phyloP scores from a whole-genome alignment of 225 moss, liverwort and hornwort genomes.

The Bryum argenteum region DNA sequence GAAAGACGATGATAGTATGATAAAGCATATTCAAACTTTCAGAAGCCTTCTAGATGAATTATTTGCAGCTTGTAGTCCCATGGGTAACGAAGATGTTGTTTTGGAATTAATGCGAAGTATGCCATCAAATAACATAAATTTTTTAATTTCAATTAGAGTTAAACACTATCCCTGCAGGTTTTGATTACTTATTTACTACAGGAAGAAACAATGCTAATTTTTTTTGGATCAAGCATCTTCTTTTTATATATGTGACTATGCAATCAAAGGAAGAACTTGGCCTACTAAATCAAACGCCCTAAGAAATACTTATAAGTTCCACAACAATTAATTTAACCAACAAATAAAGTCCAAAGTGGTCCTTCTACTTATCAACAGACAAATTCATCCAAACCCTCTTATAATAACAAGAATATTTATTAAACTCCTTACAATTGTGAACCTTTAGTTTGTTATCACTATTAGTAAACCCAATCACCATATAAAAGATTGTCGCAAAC shows the following conservation, averaged over 20 bases:
- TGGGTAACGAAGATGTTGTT: constrained; percentile 12
- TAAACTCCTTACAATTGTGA: background rate
- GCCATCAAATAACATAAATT: background rate
- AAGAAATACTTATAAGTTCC: background rate
- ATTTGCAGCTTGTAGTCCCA: background rate
- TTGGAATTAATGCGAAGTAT: constrained; percentile 17
- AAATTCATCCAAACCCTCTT: background rate
- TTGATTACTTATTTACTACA: constrained; percentile 14
- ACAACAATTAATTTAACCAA: background rate
- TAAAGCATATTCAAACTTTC: background rate
- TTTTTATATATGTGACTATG: background rate
- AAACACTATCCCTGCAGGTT: background rate
- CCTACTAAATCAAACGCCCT: background rate
- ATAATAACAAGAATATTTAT: background rate
- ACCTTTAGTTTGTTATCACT: constrained; percentile 16
- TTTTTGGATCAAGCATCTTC: constrained; percentile 1
- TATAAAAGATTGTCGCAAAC: background rate
- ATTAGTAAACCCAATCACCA: background rate
- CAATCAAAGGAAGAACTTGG: background rate
- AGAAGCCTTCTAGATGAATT: constrained; percentile 20
- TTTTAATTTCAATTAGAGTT: background rate
- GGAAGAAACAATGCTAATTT: constrained; percentile 13
- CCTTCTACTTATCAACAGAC: background rate
- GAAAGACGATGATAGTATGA: constrained; percentile 17
- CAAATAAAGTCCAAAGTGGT: too few species aligned